Evolutionary conservation across 2,329 filamentous ascomycete genomes (phyloP).

Genomic region (Stachybotrys elegans): DNA sequence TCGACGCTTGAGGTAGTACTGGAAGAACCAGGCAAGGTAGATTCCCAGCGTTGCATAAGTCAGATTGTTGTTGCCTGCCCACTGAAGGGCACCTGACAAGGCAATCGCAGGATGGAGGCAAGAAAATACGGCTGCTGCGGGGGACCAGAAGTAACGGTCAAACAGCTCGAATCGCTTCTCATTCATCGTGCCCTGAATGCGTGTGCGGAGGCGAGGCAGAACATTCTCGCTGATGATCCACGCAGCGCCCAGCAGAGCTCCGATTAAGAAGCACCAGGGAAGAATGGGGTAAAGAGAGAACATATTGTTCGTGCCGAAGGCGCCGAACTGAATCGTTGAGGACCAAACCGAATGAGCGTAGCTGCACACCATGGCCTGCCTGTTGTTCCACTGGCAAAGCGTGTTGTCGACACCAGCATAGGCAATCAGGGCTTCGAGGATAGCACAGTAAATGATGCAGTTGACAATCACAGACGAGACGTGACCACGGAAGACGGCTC

Average conservation of each 20-base stretch:
- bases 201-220: slow-evolving; percentile 13
- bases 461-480: slow-evolving; percentile 13
- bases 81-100: slow-evolving; percentile 20
- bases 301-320: slow-evolving; percentile 20
- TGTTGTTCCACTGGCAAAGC: slow-evolving; percentile 20
- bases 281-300: slow-evolving; percentile 16
- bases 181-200: slow-evolving; percentile 10
- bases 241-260: slow-evolving; percentile 21
- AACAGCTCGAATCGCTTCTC: slow-evolving; percentile 12
- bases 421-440: slow-evolving; percentile 8
- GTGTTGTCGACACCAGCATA: slow-evolving; percentile 19
- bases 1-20: slow-evolving; percentile 20
- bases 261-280: slow-evolving; percentile 28
- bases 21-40: slow-evolving; percentile 20
- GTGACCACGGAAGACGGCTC: slow-evolving; percentile 23
- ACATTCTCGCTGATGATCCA: slow-evolving; percentile 21
- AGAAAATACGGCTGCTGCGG: slow-evolving; percentile 9
- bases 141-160: slow-evolving; percentile 8
- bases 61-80: slow-evolving; percentile 23
- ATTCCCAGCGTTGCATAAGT: slow-evolving; percentile 23
- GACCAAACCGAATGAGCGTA: slow-evolving; percentile 18
- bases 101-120: slow-evolving; percentile 15
- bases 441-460: slow-evolving; percentile 30
- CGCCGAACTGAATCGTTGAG: slow-evolving; percentile 13
- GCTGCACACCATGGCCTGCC: slow-evolving; percentile 22